Evolutionary conservation across 192 early-diverging fungal genomes (phyloP).

Genomic region (Coemansia sp.): DNA sequence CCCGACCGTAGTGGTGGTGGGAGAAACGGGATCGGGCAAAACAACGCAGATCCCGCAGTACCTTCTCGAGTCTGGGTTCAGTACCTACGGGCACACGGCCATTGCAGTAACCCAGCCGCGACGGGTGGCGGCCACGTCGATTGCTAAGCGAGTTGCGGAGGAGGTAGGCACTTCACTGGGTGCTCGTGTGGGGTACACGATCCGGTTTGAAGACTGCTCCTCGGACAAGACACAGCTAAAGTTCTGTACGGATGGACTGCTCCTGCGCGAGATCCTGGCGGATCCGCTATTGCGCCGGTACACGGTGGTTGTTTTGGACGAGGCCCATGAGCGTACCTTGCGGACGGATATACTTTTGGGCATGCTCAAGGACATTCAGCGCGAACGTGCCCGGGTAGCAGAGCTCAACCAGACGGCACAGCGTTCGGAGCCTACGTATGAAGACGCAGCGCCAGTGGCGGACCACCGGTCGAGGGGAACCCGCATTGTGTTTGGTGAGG

Average conservation of each 20-base stretch:
- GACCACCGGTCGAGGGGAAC: slow-evolving; percentile 22
- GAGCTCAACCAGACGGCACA: slow-evolving; percentile 4
- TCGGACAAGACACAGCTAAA: slow-evolving; percentile 72
- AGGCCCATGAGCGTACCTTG: slow-evolving; percentile 97
- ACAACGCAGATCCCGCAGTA: slow-evolving; percentile 95
- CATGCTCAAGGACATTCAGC: slow-evolving; percentile 85
- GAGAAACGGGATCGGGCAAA: slow-evolving; percentile 77
- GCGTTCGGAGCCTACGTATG: neutral
- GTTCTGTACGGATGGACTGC: slow-evolving; percentile 96
- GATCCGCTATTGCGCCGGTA: slow-evolving; percentile 75
- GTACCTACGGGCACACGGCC: slow-evolving; percentile 51
- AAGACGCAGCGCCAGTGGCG: no score
- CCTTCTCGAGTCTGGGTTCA: slow-evolving; percentile 63
- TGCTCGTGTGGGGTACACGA: slow-evolving; percentile 83
- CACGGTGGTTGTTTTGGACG: slow-evolving; percentile 86
- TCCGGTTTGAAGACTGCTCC: slow-evolving; percentile 93
- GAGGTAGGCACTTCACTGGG: slow-evolving; percentile 70
- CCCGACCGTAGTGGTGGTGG: slow-evolving; percentile 62
- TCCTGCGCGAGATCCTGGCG: slow-evolving; percentile 82
- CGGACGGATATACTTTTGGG: slow-evolving; percentile 97
- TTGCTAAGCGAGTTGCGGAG: slow-evolving; percentile 72
- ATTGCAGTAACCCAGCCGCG: slow-evolving; percentile 83
- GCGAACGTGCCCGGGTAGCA: slow-evolving; percentile 51
- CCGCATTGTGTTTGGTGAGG: slow-evolving; percentile 20
- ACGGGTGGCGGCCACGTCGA: slow-evolving; percentile 76